Conservation (phyloP, 306 rosid genomes). For the Carpinus fangiana region DNA sequence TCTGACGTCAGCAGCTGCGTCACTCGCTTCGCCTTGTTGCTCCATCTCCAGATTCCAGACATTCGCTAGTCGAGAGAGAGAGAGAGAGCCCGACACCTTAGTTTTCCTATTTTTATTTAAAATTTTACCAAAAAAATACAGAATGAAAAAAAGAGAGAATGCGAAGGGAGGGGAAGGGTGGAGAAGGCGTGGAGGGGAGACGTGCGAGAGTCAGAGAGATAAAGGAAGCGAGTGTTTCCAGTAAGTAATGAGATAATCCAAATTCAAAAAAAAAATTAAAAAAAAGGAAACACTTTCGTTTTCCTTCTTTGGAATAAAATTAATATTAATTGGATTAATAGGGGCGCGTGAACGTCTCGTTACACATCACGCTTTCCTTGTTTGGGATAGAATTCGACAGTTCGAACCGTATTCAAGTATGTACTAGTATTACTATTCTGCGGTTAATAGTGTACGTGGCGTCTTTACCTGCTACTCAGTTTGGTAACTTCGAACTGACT, state of each 20-base stretch:
- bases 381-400: no score
- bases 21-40: slow-evolving; percentile 45
- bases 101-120: no score
- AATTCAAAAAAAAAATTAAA: not conserved
- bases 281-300: not conserved
- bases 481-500: no score
- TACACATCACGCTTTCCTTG: no score
- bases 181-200: not conserved
- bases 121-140: no score
- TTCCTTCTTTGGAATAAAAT: not conserved
- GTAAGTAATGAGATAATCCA: not conserved
- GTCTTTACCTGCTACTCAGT: no score
- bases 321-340: no score
- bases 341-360: no score
- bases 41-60: slow-evolving; percentile 70
- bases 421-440: no score
- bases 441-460: no score
- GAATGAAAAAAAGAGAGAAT: not conserved
- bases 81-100: not conserved
- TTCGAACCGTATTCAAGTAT: no score
- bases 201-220: not conserved
- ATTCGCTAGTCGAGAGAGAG: slow-evolving; percentile 9
- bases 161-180: not conserved
- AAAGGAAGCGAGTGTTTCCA: not conserved
- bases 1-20: slow-evolving; percentile 25